Percentiles rank a stretch among this genome's conserved stretches.
Evolutionary conservation across 2,329 filamentous ascomycete species (phyloP).

Genomic region (Coniosporium tulheliwenetii): DNA sequence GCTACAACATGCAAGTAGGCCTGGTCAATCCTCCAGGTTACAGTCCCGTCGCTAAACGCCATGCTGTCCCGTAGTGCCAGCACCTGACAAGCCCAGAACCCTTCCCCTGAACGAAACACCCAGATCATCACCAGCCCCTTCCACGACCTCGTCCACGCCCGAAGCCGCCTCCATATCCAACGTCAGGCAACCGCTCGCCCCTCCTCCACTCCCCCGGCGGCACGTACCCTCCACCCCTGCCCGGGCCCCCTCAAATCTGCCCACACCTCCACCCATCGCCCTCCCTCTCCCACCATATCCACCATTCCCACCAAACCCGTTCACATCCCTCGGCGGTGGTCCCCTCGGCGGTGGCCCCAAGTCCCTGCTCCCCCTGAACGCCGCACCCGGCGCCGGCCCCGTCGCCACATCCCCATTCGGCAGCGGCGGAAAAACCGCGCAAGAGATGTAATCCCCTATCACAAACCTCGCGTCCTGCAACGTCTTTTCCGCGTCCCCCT

Average conservation of each 20-base stretch:
- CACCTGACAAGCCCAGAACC: too few species aligned
- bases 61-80: too few species aligned
- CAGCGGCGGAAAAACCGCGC: constrained; percentile 62
- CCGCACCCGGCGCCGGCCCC: constrained; percentile 32
- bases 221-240: constrained; percentile 9
- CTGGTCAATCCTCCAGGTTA: too few species aligned
- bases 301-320: constrained; percentile 10
- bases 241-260: constrained; percentile 1
- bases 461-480: constrained; percentile 66
- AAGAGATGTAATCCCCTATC: constrained; percentile 76
- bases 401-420: constrained; percentile 60
- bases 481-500: constrained; percentile 54
- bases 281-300: constrained; percentile 9
- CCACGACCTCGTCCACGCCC: constrained; percentile 8
- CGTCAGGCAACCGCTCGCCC: constrained; percentile 19
- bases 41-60: too few species aligned
- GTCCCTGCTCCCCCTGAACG: constrained; percentile 17
- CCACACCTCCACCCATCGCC: constrained; percentile 7
- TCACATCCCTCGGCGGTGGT: constrained; percentile 3
- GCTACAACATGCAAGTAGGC: too few species aligned
- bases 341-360: constrained; percentile 1
- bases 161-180: constrained; percentile 4
- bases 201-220: constrained; percentile 21
- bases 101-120: too few species aligned
- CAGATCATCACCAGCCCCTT: constrained; percentile 4